Base-by-base conservation (phyloP, 1,284 basidiomycete genomes). In the Cryptococcus wingfieldii region DNA sequence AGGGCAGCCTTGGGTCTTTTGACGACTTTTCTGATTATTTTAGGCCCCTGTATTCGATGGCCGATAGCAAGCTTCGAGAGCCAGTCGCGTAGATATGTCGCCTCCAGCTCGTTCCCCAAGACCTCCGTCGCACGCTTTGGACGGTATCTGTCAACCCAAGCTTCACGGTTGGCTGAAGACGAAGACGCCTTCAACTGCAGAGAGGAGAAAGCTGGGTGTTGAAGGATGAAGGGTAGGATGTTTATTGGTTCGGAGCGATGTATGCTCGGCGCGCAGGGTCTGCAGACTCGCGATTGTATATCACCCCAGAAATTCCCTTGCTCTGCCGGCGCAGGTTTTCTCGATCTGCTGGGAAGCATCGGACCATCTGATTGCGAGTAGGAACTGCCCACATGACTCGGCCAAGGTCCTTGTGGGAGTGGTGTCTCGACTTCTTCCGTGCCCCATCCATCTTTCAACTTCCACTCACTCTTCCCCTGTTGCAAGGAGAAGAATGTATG, bases 31-130 rank as follows among this genome's bases (percentile, higher is more conserved):
- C 74, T 57, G 12, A 68, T 57, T 14, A 77, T 61, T 44, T 71
- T 60, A 60, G 65, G 56, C 55, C 60, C 53, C 47, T 53, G 39
- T 16, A 53, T 52, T 10, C 38, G 34, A 8, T 42, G 38, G 48
- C 80, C 80, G 13, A 83, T 77, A 18, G 84, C 83, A 5, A 95
- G 72, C 53, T 84, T 83, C 9, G 88, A 79, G 16, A 96, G 80
- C 93, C 93, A 97, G 54, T 89, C 84, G 38, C 86, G 83, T 42
- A 96, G 80, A 74, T 88, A 91, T 16, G 80, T 68, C 0, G 90
- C 85, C 55, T 85, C 83, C 4, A 77, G 68, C 70, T 89, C 85
- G 70, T 95, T 96, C 9, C 89, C 90, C 0, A 97, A 79, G 0
- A 95, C 85, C 63, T 94, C 83, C 14, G 82, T 78, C 1, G 90